A percentile compares a stretch with the other conserved stretches of the same genome.
These are phyloP conservation scores for Eimeria sp. DNA, from an alignment of 169 alveolate genomes.

Conservation along the genomic window DNA sequence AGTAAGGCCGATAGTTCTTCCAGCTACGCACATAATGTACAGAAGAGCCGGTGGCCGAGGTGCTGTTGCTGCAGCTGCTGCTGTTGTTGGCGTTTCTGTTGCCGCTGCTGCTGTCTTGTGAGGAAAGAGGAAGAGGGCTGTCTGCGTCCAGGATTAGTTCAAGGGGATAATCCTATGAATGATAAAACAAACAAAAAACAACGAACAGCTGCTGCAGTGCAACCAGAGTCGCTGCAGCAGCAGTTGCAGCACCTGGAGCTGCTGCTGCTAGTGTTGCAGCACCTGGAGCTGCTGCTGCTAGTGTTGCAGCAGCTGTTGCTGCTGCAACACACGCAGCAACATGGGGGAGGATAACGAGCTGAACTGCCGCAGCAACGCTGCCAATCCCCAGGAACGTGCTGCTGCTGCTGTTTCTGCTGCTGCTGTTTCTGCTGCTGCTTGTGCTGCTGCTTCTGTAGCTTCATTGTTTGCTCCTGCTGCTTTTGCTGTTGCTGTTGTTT, in stretches of 20 bases:
- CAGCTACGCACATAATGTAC: constrained; percentile 8
- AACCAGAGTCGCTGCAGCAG: not conserved
- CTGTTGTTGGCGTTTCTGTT: too few species aligned
- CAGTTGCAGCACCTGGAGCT: not conserved
- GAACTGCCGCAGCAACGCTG: not conserved
- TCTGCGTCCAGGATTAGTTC: too few species aligned
- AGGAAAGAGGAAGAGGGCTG: too few species aligned
- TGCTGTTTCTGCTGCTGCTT: too few species aligned
- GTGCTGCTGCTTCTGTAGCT: not conserved
- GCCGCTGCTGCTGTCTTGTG: too few species aligned
- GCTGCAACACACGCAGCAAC: not conserved
- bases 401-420: not conserved
- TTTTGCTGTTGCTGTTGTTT: not conserved
- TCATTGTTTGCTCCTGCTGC: not conserved
- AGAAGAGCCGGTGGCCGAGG: not conserved
- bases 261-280: not conserved
- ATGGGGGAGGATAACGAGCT: not conserved
- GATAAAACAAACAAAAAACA: too few species aligned
- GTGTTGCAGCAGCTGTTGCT: not conserved
- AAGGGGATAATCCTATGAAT: too few species aligned
- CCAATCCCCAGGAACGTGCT: not conserved
- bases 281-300: not conserved
- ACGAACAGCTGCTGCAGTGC: too few species aligned
- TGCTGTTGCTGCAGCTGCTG: not conserved
- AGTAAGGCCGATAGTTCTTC: not conserved